Conservation (phyloP, 805 yeast genomes). For the Lipomyces sp. region DNA sequence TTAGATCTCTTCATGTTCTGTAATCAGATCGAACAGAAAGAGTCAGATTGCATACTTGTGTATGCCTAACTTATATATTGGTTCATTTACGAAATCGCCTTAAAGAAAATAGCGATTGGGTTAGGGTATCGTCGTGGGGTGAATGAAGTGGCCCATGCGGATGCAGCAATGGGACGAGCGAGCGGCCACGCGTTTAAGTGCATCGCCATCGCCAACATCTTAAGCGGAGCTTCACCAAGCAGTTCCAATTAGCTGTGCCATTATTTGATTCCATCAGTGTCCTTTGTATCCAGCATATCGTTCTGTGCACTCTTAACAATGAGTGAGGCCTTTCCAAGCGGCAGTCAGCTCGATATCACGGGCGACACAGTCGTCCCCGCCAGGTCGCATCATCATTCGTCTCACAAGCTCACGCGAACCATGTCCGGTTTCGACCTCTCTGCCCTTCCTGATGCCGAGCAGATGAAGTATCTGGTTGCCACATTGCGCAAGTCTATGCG, state of each 20-base stretch:
- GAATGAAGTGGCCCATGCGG: too few species aligned
- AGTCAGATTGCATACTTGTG: too few species aligned
- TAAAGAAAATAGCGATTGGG: too few species aligned
- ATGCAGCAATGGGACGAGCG: too few species aligned
- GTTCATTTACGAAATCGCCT: too few species aligned
- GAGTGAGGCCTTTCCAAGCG: not conserved
- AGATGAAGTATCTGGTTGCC: constrained; percentile 23
- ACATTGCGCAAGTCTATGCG: constrained; percentile 27
- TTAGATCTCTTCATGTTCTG: too few species aligned
- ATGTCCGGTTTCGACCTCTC: constrained; percentile 28
- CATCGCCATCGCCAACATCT: too few species aligned
- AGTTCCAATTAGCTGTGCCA: not conserved
- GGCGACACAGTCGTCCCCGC: constrained; percentile 8
- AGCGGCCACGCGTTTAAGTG: too few species aligned
- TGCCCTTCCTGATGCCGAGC: constrained; percentile 31
- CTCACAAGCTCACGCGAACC: constrained; percentile 20
- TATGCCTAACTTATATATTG: too few species aligned
- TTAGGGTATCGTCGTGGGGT: too few species aligned
- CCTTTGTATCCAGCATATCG: not conserved
- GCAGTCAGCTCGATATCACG: constrained; percentile 5
- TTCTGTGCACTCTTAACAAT: not conserved
- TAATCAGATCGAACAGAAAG: too few species aligned
- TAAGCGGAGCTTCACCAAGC: too few species aligned
- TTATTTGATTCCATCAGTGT: not conserved
- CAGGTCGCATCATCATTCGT: constrained; percentile 7